Base-by-base conservation (phyloP, 1,139 yeast species). In the Saccharomycopsis hybrid region DNA sequence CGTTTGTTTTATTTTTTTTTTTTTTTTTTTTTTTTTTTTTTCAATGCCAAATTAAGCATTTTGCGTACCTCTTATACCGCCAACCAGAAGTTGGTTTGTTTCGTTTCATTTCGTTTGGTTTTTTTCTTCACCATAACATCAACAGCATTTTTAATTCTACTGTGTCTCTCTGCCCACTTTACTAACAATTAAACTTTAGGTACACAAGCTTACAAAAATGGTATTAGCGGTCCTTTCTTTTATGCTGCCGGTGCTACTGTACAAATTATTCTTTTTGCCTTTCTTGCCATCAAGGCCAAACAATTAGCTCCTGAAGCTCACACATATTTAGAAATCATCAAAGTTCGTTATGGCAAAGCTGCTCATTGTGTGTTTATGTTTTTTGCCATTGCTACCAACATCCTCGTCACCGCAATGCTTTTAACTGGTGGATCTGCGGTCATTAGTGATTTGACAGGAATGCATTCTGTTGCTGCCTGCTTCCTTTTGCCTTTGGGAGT, bases 361-460 rank as follows among this genome's bases (percentile, higher is more conserved):
- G 82, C 90, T 4, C 96, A 89, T 62, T 65, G 69, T 33, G 80
- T 85, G 3, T 86, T 74, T 64, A 71, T 85, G 62, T 79, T 82
- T 62, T 88, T 85, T 70, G 96, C 92, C 5, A 67, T 86, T 49
- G 88, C 88, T n/a, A 85, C 95, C 49, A 88, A 89, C 61, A 78
- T 88, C 54, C 72, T 88, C 57, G 96, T 88, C 51, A 85, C 95
- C 28, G 90, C 92, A 31, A 85, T 87, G 94, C 74, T 88, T 48
- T 70, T 89, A 48, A 82, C 89, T 8, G 95, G 96, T 54, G 96
- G 95, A 36, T 79, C 92, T 43, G 90, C 94, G 2, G 85, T 85
- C 9, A 80, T 88, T 50, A 72, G 70, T 57, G 85, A 81, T 59
- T 70, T 86, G 55, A 86, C 96, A 3, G 96, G 95, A 1, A 86